phyloP scores from a whole-genome alignment of 2,329 filamentous ascomycete genomes.

The Colletotrichum eremochloae region DNA sequence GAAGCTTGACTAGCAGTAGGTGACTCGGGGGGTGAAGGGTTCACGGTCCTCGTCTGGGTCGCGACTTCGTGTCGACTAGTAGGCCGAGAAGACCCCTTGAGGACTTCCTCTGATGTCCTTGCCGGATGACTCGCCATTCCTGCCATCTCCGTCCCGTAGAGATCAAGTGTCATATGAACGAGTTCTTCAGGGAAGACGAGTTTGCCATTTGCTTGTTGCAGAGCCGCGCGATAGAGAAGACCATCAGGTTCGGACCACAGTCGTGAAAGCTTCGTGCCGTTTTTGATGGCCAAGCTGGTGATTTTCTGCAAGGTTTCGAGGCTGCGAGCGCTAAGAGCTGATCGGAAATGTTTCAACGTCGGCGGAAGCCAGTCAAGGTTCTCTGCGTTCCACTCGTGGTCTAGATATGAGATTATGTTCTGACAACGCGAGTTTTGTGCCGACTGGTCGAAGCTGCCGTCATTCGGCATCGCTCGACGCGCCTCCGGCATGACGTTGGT shows the following conservation, averaged over 20 bases:
- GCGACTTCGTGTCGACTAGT: background rate
- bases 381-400: constrained; percentile 20
- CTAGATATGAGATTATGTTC: constrained; percentile 7
- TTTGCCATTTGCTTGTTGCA: constrained; percentile 5
- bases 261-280: constrained; percentile 20
- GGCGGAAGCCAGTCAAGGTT: constrained; percentile 32
- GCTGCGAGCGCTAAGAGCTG: constrained; percentile 19
- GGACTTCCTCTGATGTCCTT: background rate
- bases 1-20: background rate
- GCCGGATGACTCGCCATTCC: background rate
- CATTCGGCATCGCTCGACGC: background rate
- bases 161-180: constrained; percentile 7
- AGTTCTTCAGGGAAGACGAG: constrained; percentile 31
- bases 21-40: background rate
- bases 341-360: constrained; percentile 13
- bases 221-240: constrained; percentile 16
- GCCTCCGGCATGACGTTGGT: background rate
- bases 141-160: constrained; percentile 12
- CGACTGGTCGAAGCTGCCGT: background rate
- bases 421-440: background rate
- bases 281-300: constrained; percentile 21
- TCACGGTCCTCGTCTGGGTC: background rate
- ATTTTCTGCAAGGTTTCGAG: constrained; percentile 20
- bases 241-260: constrained; percentile 34
- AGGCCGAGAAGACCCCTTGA: background rate